Base-by-base conservation (phyloP, 805 yeast genomes). In the Tetrapisispora arboricola region DNA sequence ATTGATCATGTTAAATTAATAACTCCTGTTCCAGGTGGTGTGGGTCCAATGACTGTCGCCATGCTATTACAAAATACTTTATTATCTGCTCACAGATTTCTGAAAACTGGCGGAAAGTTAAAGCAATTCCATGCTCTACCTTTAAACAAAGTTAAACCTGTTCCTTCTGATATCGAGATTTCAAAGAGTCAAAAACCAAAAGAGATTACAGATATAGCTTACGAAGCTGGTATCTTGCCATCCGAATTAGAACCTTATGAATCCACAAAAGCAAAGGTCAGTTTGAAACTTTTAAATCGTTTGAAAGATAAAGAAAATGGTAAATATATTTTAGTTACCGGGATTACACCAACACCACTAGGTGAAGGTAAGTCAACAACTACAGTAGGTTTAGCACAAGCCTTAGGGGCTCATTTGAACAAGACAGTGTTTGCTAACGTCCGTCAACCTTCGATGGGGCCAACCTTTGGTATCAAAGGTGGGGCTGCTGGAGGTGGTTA, bases 11-110 rank as follows among this genome's bases (percentile, higher is more conserved):
- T 64, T 30, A 63, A 66, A 39, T 70, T 71, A 51, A 68, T 83
- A 48, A 84, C 94, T n/a, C 94, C 94, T 9, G 94, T 84, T 44
- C 94, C 94, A 39, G 94, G 94, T 59, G 94, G 94, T 49, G 94
- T 84, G 48, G 94, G 94, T 39, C 94, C 94, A 57, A 84, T 84
- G 94, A 84, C 94, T 12, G 90, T 84, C 35, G 92, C 92, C 21
- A 79, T 80, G 76, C 67, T 84, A 42, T 74, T 81, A 60, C 77
- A 76, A 49, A 84, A 84, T 58, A 87, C 83, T 22, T 66, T 78
- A 29, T 63, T 68, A 41, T 81, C 88, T 39, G 88, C 92, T 30
- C 71, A 78, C 58, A 67, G 70, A 46, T 68, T 53, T 21, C 45
- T 56, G 19, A 48, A 51, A n/a, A 40, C 50, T 17, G 47, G 47